phyloP scores from a whole-genome alignment of 306 rosid genomes.

The Ammopiptanthus mongolicus region DNA sequence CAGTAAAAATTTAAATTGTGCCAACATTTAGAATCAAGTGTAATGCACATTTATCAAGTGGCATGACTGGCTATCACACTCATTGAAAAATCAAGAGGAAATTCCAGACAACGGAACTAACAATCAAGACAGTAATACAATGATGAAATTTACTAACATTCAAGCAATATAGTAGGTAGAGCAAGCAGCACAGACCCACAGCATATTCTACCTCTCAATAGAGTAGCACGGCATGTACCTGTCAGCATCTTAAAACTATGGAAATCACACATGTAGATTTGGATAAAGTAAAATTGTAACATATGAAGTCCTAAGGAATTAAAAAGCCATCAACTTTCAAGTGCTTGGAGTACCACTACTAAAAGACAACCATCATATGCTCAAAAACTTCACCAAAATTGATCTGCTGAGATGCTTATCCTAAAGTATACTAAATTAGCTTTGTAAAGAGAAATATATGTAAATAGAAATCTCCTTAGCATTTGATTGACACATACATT shows the following conservation, averaged over 20 bases:
- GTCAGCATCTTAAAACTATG: constrained; percentile 81
- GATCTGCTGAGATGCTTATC: constrained; percentile 27
- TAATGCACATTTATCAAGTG: constrained; percentile 9
- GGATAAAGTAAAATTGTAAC: constrained; percentile 28
- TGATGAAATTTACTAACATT: constrained; percentile 66
- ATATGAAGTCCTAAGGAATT: constrained; percentile 19
- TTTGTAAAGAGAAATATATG: constrained; percentile 7
- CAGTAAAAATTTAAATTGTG: background rate
- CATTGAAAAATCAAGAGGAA: constrained; percentile 20
- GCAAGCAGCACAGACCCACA: constrained; percentile 82
- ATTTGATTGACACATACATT: constrained; percentile 2
- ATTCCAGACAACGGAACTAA: constrained; percentile 9
- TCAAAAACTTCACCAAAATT: constrained; percentile 27
- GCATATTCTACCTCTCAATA: constrained; percentile 83
- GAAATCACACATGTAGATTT: constrained; percentile 41
- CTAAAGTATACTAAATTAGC: constrained; percentile 15
- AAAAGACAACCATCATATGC: constrained; percentile 29
- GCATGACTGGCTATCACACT: constrained; percentile 8
- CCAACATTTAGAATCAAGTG: background rate
- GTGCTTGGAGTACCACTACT: constrained; percentile 24
- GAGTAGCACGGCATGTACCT: constrained; percentile 77
- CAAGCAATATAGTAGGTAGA: constrained; percentile 63
- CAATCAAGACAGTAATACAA: constrained; percentile 36
- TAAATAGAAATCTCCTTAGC: constrained; percentile 17
- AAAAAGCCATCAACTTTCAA: constrained; percentile 16